Evolutionary conservation across 1,139 yeast species (phyloP), one percentile per base, ranked within the genome.

Genomic region (Magnusiomyces paraingens): DNA sequence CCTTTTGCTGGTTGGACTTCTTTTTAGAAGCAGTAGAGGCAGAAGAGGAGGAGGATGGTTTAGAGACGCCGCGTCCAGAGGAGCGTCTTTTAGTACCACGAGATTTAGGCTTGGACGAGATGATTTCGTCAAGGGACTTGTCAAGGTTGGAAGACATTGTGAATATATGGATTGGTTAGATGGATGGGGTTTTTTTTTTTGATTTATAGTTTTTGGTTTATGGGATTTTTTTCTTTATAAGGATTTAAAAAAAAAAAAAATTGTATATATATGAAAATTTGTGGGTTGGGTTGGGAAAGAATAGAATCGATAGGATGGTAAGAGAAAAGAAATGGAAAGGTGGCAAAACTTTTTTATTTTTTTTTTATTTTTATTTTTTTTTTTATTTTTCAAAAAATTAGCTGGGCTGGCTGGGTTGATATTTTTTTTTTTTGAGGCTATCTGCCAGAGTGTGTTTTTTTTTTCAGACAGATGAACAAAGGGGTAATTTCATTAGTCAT

Each of bases 121-220:
- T 88, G 70, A 93, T 93, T 66, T 91, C 98, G 76, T 93, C 99
- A 69, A 93, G 83, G 54, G 98, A 89, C 76, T 88, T 86, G 76
- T 93, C 97, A 74, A 93, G 81, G 66, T 86, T 78, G 62, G 83
- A 73, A 62, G 85, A 79, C 85, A 81, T 81, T 57, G 38, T 32
- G 15, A 20, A 45, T 22, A 26, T 26, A 26, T 26, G n/a, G n/a
- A 26, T 26, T 5, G 8, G 8, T 26, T 26, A 26, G 32, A 26
- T 26, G 4, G 32, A 26, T 26, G 32, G 32, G 32, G 32, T 26
- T 26, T 26, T 26, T 26, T 26, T 26, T 26, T 26, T 26, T 26
- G 32, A n/a, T n/a, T n/a, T n/a, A n/a, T n/a, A n/a, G n/a, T n/a
- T n/a, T n/a, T n/a, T n/a, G n/a, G n/a, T n/a, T n/a, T n/a, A n/a